These are phyloP conservation scores for Populus deltoides DNA, from an alignment of 345 rosid species.

Conservation along the genomic window DNA sequence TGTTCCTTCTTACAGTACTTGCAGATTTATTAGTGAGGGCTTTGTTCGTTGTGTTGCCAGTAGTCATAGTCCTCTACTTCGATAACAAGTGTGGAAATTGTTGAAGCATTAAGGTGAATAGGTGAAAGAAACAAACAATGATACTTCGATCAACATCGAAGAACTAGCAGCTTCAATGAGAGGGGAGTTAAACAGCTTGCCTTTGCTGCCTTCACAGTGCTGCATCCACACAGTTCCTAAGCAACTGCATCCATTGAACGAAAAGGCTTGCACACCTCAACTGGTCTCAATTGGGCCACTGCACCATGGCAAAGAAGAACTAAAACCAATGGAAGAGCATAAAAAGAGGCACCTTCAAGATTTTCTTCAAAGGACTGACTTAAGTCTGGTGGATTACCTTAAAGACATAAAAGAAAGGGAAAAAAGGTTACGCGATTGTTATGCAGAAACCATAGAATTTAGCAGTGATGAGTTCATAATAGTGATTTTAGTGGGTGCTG, in stretches of 20 bases:
- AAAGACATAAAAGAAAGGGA: neutral
- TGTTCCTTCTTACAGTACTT: too few species aligned
- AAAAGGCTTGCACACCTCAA: constrained; percentile 13
- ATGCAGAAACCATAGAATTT: neutral
- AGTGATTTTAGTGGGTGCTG: constrained; percentile 7
- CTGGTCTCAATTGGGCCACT: constrained; percentile 21
- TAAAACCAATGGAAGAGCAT: constrained; percentile 18
- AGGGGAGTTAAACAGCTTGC: neutral
- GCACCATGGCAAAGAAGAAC: constrained; percentile 11
- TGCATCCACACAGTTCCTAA: constrained; percentile 22
- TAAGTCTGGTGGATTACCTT: neutral
- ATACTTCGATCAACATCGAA: neutral
- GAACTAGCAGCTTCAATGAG: constrained; percentile 4
- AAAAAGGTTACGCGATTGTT: neutral
- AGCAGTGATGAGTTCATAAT: constrained; percentile 7
- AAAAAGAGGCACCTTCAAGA: constrained; percentile 6
- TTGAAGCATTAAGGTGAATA: neutral
- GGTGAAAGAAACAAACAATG: neutral
- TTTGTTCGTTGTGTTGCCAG: too few species aligned
- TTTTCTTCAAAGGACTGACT: neutral
- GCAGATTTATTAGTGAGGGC: too few species aligned
- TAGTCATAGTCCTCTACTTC: too few species aligned
- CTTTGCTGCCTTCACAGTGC: neutral
- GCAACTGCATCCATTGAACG: neutral
- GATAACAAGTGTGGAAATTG: neutral